phyloP scores from a whole-genome alignment of 371 early-diverging fungal genomes.

The Mucor irregularis region DNA sequence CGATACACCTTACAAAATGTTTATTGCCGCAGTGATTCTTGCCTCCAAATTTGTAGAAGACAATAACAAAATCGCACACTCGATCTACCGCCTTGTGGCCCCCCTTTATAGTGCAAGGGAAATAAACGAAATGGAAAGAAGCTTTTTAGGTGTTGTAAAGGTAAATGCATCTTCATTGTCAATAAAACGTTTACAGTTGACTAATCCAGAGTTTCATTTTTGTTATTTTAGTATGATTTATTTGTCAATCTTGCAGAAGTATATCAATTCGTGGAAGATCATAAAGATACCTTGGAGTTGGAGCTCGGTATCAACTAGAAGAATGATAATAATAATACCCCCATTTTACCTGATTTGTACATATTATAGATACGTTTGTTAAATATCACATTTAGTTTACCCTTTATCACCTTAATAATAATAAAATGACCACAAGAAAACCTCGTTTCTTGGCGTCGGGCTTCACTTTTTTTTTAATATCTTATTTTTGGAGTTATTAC shows the following conservation, averaged over 20 bases:
- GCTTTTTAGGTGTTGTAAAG: conserved; percentile 38
- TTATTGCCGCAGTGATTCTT: conserved; percentile 68
- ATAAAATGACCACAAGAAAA: too few relatives aligned
- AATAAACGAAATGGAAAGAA: conserved; percentile 55
- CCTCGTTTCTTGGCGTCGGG: too few relatives aligned
- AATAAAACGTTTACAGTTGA: background rate
- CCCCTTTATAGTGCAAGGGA: conserved; percentile 57
- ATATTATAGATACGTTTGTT: too few relatives aligned
- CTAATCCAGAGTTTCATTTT: background rate
- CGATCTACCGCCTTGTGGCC: conserved; percentile 31
- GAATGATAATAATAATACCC: background rate
- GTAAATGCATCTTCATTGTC: background rate
- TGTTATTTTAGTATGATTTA: conserved; percentile 17
- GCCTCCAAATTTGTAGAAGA: conserved; percentile 72
- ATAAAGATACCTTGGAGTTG: conserved; percentile 17
- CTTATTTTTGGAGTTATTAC: too few relatives aligned
- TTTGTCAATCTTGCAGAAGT: conserved; percentile 20
- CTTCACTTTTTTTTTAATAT: too few relatives aligned
- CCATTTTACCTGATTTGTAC: conserved; percentile 1
- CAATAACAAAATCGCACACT: conserved; percentile 34
- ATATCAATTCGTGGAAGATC: conserved; percentile 11
- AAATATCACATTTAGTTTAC: too few relatives aligned
- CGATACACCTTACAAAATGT: conserved; percentile 77
- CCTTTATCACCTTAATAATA: too few relatives aligned
- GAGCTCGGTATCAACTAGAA: conserved; percentile 2